phyloP scores from a whole-genome alignment of 176 grass and related monocot species.

The Zea mays region DNA sequence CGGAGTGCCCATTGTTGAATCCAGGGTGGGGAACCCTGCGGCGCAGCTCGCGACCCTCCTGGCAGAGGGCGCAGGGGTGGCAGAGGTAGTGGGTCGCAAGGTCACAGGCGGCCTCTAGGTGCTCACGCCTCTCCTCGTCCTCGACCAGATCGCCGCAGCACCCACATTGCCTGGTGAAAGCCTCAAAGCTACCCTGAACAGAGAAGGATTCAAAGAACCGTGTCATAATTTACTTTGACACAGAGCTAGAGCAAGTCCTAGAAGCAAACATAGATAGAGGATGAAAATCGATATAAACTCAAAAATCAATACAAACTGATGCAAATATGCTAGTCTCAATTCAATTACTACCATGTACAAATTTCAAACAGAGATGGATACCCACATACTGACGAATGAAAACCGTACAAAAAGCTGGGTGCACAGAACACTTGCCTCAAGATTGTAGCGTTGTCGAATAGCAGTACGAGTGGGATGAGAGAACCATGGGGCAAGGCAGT shows the following conservation, averaged over 20 bases:
- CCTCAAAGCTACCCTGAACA: slow-evolving; percentile 78
- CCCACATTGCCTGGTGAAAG: slow-evolving; percentile 65
- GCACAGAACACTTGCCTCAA: slow-evolving; percentile 58
- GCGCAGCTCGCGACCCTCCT: slow-evolving; percentile 79
- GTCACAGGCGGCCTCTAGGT: slow-evolving; percentile 63
- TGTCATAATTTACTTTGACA: slow-evolving; percentile 1
- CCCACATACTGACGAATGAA: background rate
- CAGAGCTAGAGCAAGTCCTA: background rate
- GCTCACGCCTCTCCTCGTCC: slow-evolving; percentile 59
- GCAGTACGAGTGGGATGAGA: slow-evolving; percentile 68
- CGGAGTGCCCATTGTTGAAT: slow-evolving; percentile 54
- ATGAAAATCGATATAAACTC: background rate
- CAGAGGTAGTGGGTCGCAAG: slow-evolving; percentile 72
- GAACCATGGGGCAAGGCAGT: slow-evolving; percentile 81
- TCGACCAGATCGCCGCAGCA: slow-evolving; percentile 41
- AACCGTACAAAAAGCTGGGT: background rate
- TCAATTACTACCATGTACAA: background rate
- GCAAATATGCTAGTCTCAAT: slow-evolving; percentile 1
- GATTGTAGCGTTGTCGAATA: slow-evolving; percentile 77
- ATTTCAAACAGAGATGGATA: background rate
- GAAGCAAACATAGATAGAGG: background rate
- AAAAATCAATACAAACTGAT: background rate
- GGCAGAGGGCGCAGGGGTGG: slow-evolving; percentile 86
- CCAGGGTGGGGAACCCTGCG: slow-evolving; percentile 75
- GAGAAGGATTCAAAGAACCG: slow-evolving; percentile 3